Evolutionary conservation across 208 protist species (phyloP).

Genomic region (Acanthamoeba healyi): DNA sequence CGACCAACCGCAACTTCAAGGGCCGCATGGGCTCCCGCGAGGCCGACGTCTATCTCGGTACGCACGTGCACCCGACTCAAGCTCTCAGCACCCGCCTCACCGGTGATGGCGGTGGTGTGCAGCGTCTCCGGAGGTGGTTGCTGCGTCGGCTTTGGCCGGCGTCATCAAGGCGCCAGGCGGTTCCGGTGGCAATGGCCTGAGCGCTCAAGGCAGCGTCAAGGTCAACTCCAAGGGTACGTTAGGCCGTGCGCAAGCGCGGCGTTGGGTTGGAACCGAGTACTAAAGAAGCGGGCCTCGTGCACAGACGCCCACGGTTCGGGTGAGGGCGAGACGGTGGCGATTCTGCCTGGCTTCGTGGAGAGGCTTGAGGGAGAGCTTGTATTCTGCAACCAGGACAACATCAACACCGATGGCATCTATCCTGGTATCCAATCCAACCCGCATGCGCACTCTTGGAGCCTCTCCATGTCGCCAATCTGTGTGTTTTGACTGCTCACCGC

Average conservation of each 20-base stretch:
- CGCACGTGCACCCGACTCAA: background rate
- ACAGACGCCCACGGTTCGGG: background rate
- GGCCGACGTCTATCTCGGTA: slow-evolving; percentile 73
- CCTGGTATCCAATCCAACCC: slow-evolving; percentile 65
- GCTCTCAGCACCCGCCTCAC: background rate
- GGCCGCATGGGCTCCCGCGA: slow-evolving; percentile 88
- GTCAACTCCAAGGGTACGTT: slow-evolving; percentile 46
- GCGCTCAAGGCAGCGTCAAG: background rate
- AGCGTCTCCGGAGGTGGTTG: slow-evolving; percentile 89
- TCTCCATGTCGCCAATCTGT: background rate
- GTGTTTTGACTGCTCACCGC: too few species aligned
- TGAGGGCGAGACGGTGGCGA: background rate
- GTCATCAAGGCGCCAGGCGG: slow-evolving; percentile 79
- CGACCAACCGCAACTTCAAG: slow-evolving; percentile 92
- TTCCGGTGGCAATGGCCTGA: background rate
- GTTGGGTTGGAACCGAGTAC: too few species aligned
- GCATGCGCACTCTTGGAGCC: background rate
- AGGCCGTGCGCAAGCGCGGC: too few species aligned
- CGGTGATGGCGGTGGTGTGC: background rate
- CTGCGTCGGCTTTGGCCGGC: slow-evolving; percentile 86
- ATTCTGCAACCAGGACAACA: slow-evolving; percentile 86
- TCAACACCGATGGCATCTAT: slow-evolving; percentile 90
- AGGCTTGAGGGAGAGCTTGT: slow-evolving; percentile 78
- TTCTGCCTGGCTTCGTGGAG: slow-evolving; percentile 81
- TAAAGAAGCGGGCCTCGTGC: too few species aligned